phyloP scores from a whole-genome alignment of 2,329 filamentous ascomycete species.

The Cercospora citrullina region DNA sequence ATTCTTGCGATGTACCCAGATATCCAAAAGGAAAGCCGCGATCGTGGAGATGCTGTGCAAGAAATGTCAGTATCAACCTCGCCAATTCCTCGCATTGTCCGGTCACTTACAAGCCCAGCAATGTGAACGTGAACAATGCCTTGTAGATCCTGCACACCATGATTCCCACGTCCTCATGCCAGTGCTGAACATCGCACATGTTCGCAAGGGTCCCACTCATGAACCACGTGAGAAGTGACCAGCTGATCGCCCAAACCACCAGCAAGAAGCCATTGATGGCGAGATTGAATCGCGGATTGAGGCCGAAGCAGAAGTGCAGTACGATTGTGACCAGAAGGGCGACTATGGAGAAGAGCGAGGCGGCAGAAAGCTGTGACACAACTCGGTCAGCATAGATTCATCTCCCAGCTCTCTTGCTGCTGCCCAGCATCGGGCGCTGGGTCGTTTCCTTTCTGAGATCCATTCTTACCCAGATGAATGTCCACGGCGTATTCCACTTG shows the following conservation, averaged over 20 bases:
- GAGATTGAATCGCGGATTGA: slow-evolving; percentile 55
- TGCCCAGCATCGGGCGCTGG: not conserved
- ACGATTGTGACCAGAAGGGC: slow-evolving; percentile 51
- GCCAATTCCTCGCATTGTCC: not conserved
- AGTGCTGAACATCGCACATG: slow-evolving; percentile 47
- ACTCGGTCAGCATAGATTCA: not conserved
- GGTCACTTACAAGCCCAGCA: slow-evolving; percentile 47
- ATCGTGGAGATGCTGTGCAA: slow-evolving; percentile 46
- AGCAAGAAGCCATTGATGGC: slow-evolving; percentile 51
- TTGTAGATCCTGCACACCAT: slow-evolving; percentile 61
- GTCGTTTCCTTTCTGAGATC: not conserved
- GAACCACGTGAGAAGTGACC: slow-evolving; percentile 56
- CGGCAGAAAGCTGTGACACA: slow-evolving; percentile 50
- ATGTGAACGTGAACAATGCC: slow-evolving; percentile 58
- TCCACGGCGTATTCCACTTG: slow-evolving; percentile 57
- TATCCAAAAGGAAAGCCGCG: slow-evolving; percentile 52
- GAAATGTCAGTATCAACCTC: not conserved
- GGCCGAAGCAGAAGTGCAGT: slow-evolving; percentile 53
- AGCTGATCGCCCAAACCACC: slow-evolving; percentile 55
- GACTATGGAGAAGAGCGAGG: slow-evolving; percentile 55
- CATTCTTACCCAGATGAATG: slow-evolving; percentile 57
- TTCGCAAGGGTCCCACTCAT: slow-evolving; percentile 55
- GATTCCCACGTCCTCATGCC: slow-evolving; percentile 57
- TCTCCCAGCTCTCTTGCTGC: not conserved
- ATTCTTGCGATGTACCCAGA: slow-evolving; percentile 49